Conservation (phyloP, 495 filamentous ascomycete genomes). For the Aspergillus carlsbadensis region DNA sequence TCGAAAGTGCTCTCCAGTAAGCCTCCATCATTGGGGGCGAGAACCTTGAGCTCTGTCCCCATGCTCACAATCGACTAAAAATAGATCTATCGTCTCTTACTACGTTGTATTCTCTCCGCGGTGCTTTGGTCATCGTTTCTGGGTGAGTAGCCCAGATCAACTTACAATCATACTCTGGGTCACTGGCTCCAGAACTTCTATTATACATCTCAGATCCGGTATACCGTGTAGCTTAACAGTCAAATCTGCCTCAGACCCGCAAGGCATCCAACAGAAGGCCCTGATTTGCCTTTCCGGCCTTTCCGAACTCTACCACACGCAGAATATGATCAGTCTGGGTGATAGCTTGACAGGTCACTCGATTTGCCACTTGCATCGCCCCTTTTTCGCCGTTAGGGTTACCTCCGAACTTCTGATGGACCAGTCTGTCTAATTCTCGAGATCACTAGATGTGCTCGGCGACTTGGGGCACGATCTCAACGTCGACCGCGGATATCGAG, state of each 20-base stretch:
- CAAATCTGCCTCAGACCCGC: not conserved
- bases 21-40: not conserved
- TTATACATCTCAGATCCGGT: not conserved
- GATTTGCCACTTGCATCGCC: not conserved
- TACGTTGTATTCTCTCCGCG: not conserved
- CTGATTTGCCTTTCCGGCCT: not conserved
- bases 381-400: no score
- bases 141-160: not conserved
- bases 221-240: not conserved
- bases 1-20: not conserved
- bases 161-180: not conserved
- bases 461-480: not conserved
- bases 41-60: not conserved
- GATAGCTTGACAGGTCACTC: conserved; percentile 1
- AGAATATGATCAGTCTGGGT: conserved; percentile 3
- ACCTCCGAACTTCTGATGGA: no score
- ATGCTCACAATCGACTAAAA: conserved; percentile 3
- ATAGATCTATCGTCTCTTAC: not conserved
- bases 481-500: not conserved
- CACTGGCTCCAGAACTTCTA: not conserved
- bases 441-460: no score
- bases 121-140: not conserved
- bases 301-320: not conserved
- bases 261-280: not conserved
- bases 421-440: no score